Base-by-base conservation (phyloP, 1,139 yeast genomes). In the Trichomonascaceae sp. region DNA sequence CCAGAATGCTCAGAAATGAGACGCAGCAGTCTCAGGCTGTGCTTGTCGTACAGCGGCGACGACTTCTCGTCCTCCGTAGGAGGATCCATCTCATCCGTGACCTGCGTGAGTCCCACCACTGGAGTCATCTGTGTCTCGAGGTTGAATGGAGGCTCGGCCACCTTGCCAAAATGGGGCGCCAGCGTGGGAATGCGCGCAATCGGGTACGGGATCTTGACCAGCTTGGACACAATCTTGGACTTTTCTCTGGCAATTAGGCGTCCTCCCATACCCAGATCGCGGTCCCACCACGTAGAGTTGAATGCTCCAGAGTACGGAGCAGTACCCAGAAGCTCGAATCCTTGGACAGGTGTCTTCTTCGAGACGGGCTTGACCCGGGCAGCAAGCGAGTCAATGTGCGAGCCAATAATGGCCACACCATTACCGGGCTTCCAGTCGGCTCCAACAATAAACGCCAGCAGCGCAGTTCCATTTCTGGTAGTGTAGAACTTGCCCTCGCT, bases 231-330 rank as follows among this genome's bases (percentile, higher is more conserved):
- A 43, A 65, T 67, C 14, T 71, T 76, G 13, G 60, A 63, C 22
- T 57, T 55, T 23, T 70, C 67, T 28, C 65, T 65, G 16, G 79
- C 76, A 51, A 82, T 74, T 3, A 89, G 89, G 46, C 97, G 70
- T 25, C 98, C 98, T 13, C 94, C 97, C 44, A 87, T 62, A 17
- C 93, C 76, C 44, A 89, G 67, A 54, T 89, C 96, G 42, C 96
- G 74, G 57, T 89, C 98, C 65, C 92, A 87, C 92, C 92, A 79
- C 20, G 80, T 48, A 59, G 59, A 77, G 28, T 44, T 89, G 76
- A 50, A 80, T 30, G 89, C 82, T 20, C 96, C 96, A 29, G 97
- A 93, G 51, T 89, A 89, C 32, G 87, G 80, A 46, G 93, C 97
- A 6, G 87, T 92, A 18, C 94, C 97, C 25, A 89, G 70, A 56